phyloP scores from a whole-genome alignment of 163 green algal genomes.

The Volvox carteri region DNA sequence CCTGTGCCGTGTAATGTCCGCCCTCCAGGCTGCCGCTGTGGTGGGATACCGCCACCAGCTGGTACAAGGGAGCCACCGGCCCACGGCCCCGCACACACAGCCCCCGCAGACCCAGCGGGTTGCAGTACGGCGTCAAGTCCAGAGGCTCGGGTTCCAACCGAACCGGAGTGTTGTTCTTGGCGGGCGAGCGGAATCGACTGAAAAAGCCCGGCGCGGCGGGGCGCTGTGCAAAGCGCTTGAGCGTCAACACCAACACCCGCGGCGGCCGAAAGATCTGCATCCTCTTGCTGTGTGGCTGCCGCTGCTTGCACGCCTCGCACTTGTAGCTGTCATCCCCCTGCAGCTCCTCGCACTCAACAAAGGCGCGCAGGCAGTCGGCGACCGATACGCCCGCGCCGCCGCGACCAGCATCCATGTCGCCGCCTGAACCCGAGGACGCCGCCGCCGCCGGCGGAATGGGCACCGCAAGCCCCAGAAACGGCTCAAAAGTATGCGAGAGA shows the following conservation, averaged over 20 bases:
- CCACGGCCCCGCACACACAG: background rate
- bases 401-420: background rate
- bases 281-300: slow-evolving; percentile 74
- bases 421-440: background rate
- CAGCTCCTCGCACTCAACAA: slow-evolving; percentile 73
- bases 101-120: slow-evolving; percentile 49
- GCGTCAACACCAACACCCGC: slow-evolving; percentile 81
- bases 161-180: slow-evolving; percentile 76
- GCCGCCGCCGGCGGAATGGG: slow-evolving; percentile 82
- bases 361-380: slow-evolving; percentile 29
- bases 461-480: slow-evolving; percentile 87
- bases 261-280: slow-evolving; percentile 80
- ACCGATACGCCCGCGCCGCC: background rate
- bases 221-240: slow-evolving; percentile 83
- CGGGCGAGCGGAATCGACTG: slow-evolving; percentile 57
- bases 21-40: slow-evolving; percentile 80
- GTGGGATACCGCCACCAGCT: slow-evolving; percentile 73
- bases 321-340: slow-evolving; percentile 76
- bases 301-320: slow-evolving; percentile 78
- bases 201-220: slow-evolving; percentile 43
- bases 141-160: slow-evolving; percentile 63
- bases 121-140: slow-evolving; percentile 78
- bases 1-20: slow-evolving; percentile 81
- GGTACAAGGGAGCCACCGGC: slow-evolving; percentile 65
- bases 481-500: slow-evolving; percentile 85